Evolutionary conservation across 2,329 filamentous ascomycete species (phyloP), one percentile per base, ranked within the genome.

Genomic region (Plenodomus lindquistii): DNA sequence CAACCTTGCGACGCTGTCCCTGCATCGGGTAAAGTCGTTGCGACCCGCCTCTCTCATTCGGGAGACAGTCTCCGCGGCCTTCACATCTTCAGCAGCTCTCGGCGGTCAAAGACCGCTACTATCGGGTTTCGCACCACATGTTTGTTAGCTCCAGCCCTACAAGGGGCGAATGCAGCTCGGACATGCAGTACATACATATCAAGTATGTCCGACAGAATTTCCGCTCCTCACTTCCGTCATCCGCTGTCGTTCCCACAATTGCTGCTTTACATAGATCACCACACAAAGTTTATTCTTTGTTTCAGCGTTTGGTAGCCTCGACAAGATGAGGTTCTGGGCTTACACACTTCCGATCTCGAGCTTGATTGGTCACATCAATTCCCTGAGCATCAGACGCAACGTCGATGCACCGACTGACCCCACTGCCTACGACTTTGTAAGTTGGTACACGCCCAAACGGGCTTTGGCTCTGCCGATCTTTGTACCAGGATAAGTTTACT

Each of bases 361-460:
- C 18, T 13, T 37, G 7, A 18, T 37, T 17, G 35, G 35, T 19
- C 35, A 37, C 4, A 37, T 13, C 10, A 37, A 9, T 37, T 8
- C 16, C 15, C 24, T 29, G 17, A 35, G 31, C n/a, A 18, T 44
- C n/a, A 38, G 31, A 36, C 47, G 47, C 15, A 38, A 42, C 17
- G n/a, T n/a, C 17, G 34, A 20, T n/a, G 35, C 21, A 6, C 2
- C 27, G 16, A 21, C 24, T 31, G 37, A 34, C 27, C 35, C 34
- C 13, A 40, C 27, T 29, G 21, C 45, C 16, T 53, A 53, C 31
- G 50, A 53, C 34, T 53, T 53, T 27, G 50, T 53, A 49, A 46
- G 44, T 51, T 27, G 5, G 16, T 4, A 7, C n/a, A 38, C 18
- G 1, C 16, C 27, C 15, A 13, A 15, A 8, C 4, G 27, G 11